Evolutionary conservation across 495 filamentous ascomycete genomes (phyloP).

Genomic region (Polyplosphaeria fusca): DNA sequence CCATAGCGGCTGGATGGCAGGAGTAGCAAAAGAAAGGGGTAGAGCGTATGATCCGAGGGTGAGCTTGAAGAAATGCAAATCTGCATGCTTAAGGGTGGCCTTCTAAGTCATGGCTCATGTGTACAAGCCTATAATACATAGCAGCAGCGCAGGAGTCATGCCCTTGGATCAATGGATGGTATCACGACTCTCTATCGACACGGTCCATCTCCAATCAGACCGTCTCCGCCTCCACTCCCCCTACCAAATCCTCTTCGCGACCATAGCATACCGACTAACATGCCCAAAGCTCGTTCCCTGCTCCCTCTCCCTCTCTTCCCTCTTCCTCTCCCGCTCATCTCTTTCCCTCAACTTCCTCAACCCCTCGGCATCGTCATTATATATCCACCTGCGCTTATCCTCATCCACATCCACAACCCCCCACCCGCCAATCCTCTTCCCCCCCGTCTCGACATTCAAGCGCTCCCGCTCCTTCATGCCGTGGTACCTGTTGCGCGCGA

Average conservation of each 20-base stretch:
- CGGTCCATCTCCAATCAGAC: no score
- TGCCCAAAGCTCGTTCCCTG: constrained; percentile 56
- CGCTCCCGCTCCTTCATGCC: constrained; percentile 73
- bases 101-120: no score
- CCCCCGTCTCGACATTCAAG: constrained; percentile 58
- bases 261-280: constrained; percentile 86
- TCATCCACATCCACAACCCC: constrained; percentile 85
- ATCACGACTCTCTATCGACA: no score
- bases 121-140: no score
- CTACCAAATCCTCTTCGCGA: constrained; percentile 90
- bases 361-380: constrained; percentile 76
- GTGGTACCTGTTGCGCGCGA: constrained; percentile 71
- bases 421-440: constrained; percentile 73
- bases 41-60: no score
- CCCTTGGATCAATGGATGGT: no score
- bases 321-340: constrained; percentile 53
- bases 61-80: no score
- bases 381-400: constrained; percentile 81
- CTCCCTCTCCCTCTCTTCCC: constrained; percentile 56
- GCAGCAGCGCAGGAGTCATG: no score
- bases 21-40: no score
- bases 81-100: no score
- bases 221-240: no score
- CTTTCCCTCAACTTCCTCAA: constrained; percentile 64
- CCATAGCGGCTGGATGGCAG: no score